Conservation (phyloP, 2,329 filamentous ascomycete genomes). For the Aspergillus persii region DNA sequence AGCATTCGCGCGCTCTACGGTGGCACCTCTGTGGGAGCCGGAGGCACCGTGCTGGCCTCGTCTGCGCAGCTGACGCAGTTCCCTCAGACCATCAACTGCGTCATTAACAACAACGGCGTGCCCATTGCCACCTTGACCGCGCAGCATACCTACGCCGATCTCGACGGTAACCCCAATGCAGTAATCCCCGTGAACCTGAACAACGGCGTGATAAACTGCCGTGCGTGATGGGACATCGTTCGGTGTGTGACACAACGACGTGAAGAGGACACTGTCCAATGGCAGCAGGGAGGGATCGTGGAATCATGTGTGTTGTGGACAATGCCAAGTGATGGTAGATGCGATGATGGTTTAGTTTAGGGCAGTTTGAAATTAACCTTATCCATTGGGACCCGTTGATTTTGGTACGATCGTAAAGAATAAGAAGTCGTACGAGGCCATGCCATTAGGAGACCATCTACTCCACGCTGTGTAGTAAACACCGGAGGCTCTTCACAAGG, state of each 20-base stretch:
- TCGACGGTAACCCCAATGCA: conserved; percentile 5
- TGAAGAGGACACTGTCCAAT: not conserved
- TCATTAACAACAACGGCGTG: conserved; percentile 12
- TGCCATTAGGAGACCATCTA: no score
- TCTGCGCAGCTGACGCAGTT: conserved; percentile 24
- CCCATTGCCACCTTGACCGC: conserved; percentile 10
- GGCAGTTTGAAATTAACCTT: no score
- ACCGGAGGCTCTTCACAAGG: no score
- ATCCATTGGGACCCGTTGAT: no score
- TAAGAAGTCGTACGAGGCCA: no score
- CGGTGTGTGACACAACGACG: not conserved
- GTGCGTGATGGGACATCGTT: not conserved
- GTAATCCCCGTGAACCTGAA: conserved; percentile 5
- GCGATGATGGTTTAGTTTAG: no score
- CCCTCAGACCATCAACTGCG: conserved; percentile 20
- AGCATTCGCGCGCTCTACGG: conserved; percentile 22
- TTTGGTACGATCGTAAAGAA: no score
- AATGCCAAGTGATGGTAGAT: no score
- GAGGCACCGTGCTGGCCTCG: conserved; percentile 22
- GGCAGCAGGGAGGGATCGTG: not conserved
- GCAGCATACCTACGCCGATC: conserved; percentile 13
- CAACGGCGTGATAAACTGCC: conserved; percentile 1
- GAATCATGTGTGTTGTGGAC: no score
- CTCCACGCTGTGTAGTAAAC: no score
- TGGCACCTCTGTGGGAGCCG: conserved; percentile 17